Conservation (phyloP, 2,329 filamentous ascomycete species). For the Colletotrichum tofieldiae region DNA sequence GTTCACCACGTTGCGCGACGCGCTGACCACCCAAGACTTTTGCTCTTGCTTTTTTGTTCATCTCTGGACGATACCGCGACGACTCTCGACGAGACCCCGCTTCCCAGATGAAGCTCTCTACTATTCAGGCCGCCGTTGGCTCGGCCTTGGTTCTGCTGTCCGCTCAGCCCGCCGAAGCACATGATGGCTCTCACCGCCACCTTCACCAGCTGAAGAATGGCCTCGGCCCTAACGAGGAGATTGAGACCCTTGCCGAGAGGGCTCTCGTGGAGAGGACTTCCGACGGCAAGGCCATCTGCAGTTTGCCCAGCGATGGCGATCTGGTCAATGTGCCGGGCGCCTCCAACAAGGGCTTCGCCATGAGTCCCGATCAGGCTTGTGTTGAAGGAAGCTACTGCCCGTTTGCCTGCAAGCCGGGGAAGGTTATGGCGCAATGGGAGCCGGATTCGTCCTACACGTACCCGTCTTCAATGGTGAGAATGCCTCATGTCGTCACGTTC, state of each 20-base stretch:
- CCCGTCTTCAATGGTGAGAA: constrained; percentile 77
- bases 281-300: constrained; percentile 61
- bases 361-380: constrained; percentile 83
- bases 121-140: constrained; percentile 65
- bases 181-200: constrained; percentile 59
- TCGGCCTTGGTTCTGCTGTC: constrained; percentile 65
- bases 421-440: constrained; percentile 87
- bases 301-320: constrained; percentile 77
- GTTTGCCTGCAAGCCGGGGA: constrained; percentile 81
- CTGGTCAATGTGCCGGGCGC: constrained; percentile 75
- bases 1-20: constrained; percentile 32
- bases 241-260: constrained; percentile 33
- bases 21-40: constrained; percentile 20
- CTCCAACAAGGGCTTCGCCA: constrained; percentile 83
- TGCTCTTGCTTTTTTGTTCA: constrained; percentile 16
- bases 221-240: constrained; percentile 7
- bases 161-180: constrained; percentile 56
- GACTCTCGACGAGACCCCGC: constrained; percentile 40
- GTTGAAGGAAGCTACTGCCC: constrained; percentile 80
- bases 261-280: constrained; percentile 50
- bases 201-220: constrained; percentile 42
- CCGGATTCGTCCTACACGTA: constrained; percentile 78
- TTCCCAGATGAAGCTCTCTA: constrained; percentile 68
- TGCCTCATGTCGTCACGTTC: constrained; percentile 26
- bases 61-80: constrained; percentile 23